Percentiles rank a stretch among this genome's conserved stretches.
Conservation (phyloP, 345 rosid species). For the Populus simonii region DNA sequence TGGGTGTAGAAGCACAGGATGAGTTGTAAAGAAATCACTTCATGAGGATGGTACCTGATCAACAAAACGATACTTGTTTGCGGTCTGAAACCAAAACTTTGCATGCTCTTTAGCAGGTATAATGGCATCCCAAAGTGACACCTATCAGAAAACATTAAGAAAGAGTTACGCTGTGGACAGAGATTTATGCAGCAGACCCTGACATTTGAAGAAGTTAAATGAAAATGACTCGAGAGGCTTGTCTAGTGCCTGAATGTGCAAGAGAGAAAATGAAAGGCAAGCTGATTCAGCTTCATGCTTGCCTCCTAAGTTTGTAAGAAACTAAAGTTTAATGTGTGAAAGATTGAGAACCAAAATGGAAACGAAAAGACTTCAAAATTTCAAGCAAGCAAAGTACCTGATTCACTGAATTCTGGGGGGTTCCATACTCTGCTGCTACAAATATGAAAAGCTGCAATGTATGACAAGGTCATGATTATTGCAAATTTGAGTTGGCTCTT, state of each 20-base stretch:
- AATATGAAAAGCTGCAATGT: slow-evolving; percentile 67
- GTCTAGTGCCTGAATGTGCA: background rate
- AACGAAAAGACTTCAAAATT: background rate
- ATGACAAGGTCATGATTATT: background rate
- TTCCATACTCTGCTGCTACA: slow-evolving; percentile 84
- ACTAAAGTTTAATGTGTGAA: background rate
- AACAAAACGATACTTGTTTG: slow-evolving; percentile 86
- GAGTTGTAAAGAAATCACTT: too few relatives aligned
- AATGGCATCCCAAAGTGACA: slow-evolving; percentile 95
- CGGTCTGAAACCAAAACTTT: slow-evolving; percentile 64
- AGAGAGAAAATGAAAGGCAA: background rate
- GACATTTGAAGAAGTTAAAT: background rate
- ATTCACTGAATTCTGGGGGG: slow-evolving; percentile 74
- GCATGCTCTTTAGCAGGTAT: slow-evolving; percentile 80
- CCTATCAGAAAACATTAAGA: slow-evolving; percentile 35
- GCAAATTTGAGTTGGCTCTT: background rate
- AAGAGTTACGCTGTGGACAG: background rate
- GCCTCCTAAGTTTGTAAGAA: background rate
- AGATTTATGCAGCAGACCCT: background rate
- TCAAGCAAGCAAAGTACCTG: slow-evolving; percentile 48
- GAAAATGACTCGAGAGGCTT: background rate
- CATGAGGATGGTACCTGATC: slow-evolving; percentile 63
- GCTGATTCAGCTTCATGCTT: background rate
- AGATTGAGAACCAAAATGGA: background rate
- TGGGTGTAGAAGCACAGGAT: too few relatives aligned